A percentile compares a stretch with the other conserved stretches of the same genome.
These are phyloP conservation scores for Pneumocystis murina DNA, from an alignment of 1,139 yeast species.

Conservation along the genomic window DNA sequence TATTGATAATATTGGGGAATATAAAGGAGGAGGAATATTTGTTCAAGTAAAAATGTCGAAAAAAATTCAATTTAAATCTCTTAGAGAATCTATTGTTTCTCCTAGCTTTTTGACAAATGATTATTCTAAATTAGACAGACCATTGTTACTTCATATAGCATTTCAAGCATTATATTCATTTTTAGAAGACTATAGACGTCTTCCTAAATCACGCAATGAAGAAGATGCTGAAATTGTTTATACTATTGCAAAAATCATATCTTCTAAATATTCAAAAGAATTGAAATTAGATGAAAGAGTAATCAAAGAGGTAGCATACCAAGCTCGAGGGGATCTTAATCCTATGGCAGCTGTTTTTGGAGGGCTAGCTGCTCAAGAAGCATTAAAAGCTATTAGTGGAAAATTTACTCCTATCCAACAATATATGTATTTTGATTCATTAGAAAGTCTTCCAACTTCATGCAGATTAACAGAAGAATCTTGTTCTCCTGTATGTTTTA, in stretches of 20 bases:
- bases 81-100: conserved; percentile 45
- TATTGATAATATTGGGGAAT: conserved; percentile 32
- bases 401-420: conserved; percentile 85
- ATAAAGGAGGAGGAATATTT: conserved; percentile 73
- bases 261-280: conserved; percentile 43
- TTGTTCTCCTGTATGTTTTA: conserved; percentile 47
- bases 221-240: conserved; percentile 62
- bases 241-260: conserved; percentile 44
- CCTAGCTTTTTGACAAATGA: conserved; percentile 79
- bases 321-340: conserved; percentile 84
- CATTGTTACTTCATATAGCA: conserved; percentile 77
- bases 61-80: conserved; percentile 45
- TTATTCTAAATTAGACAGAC: conserved; percentile 86
- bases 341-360: conserved; percentile 84
- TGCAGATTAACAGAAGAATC: conserved; percentile 54
- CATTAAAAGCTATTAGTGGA: conserved; percentile 83
- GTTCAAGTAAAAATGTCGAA: conserved; percentile 82
- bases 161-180: conserved; percentile 80
- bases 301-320: conserved; percentile 59
- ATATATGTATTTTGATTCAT: conserved; percentile 81
- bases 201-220: conserved; percentile 65
- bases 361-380: conserved; percentile 94
- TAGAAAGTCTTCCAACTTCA: conserved; percentile 68
- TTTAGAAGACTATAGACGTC: conserved; percentile 38
- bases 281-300: conserved; percentile 49